phyloP scores from a whole-genome alignment of 352 stramenopile species.

The Plasmopara viticola region DNA sequence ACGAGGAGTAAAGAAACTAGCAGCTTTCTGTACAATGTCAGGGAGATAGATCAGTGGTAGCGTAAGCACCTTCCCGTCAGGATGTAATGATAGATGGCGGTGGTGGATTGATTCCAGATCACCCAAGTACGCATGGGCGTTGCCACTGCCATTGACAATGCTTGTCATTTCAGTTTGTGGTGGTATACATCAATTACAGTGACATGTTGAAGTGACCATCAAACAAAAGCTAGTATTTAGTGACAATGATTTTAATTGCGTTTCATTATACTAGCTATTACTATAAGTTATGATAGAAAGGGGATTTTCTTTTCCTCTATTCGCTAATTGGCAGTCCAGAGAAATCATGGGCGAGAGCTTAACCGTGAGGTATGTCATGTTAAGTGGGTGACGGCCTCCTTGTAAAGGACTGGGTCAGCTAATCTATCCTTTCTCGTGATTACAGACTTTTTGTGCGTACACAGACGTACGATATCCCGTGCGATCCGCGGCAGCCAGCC shows the following conservation, averaged over 20 bases:
- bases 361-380: constrained; percentile 40
- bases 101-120: constrained; percentile 53
- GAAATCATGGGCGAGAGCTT: constrained; percentile 35
- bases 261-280: too few relatives aligned
- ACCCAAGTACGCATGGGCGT: constrained; percentile 66
- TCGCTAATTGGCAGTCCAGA: too few relatives aligned
- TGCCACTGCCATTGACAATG: constrained; percentile 7
- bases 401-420: not conserved
- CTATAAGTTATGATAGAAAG: too few relatives aligned
- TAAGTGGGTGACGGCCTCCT: not conserved
- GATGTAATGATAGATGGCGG: constrained; percentile 38
- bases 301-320: too few relatives aligned
- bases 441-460: constrained; percentile 66
- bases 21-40: constrained; percentile 51
- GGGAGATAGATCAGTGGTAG: constrained; percentile 69
- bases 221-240: not conserved
- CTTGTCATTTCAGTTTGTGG: not conserved
- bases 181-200: not conserved
- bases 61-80: constrained; percentile 41
- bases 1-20: not conserved
- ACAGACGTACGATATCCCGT: constrained; percentile 81
- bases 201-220: constrained; percentile 1
- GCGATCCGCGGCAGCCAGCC: constrained; percentile 59
- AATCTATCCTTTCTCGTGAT: not conserved
- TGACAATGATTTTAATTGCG: too few relatives aligned